These are phyloP conservation scores for Zarea fungicola DNA, from an alignment of 2,329 filamentous ascomycete genomes.

Conservation along the genomic window DNA sequence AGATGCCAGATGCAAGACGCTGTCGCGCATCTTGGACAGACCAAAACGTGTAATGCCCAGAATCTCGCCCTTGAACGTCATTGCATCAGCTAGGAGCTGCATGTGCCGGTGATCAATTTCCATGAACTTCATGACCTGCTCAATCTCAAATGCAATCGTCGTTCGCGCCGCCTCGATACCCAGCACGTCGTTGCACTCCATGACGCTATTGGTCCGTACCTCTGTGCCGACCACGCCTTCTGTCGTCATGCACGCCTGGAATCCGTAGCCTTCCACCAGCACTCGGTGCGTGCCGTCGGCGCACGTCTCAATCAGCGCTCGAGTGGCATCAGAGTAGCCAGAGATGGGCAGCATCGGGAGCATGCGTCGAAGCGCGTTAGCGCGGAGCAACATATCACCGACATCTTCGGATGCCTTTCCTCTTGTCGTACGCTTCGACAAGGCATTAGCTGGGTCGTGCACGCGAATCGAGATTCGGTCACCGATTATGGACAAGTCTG, in stretches of 20 bases:
- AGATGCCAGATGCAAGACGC: conserved; percentile 84
- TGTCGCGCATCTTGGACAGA: conserved; percentile 92
- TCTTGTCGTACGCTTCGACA: conserved; percentile 41
- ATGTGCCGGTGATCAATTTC: conserved; percentile 96
- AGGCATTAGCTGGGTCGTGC: conserved; percentile 47
- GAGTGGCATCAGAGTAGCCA: conserved; percentile 77
- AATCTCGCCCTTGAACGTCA: conserved; percentile 98
- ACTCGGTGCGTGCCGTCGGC: conserved; percentile 65
- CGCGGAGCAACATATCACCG: conserved; percentile 59
- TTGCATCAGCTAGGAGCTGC: conserved; percentile 93
- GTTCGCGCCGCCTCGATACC: conserved; percentile 91
- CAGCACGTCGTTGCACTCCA: conserved; percentile 81
- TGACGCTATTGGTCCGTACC: conserved; percentile 77
- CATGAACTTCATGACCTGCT: conserved; percentile 86
- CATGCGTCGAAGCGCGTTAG: conserved; percentile 78
- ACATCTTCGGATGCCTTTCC: conserved; percentile 41
- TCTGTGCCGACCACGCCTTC: conserved; percentile 78
- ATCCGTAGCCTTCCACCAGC: conserved; percentile 90
- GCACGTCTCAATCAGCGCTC: conserved; percentile 83
- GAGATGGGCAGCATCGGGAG: conserved; percentile 82
- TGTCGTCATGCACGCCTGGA: conserved; percentile 86
- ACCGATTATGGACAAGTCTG: conserved; percentile 57
- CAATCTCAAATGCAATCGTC: conserved; percentile 87
- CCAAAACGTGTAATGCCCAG: conserved; percentile 96
- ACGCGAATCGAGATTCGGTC: conserved; percentile 70